Evolutionary conservation across 1,284 basidiomycete genomes (phyloP), one percentile per base, ranked within the genome.

Genomic region (Moesziomyces sp.): DNA sequence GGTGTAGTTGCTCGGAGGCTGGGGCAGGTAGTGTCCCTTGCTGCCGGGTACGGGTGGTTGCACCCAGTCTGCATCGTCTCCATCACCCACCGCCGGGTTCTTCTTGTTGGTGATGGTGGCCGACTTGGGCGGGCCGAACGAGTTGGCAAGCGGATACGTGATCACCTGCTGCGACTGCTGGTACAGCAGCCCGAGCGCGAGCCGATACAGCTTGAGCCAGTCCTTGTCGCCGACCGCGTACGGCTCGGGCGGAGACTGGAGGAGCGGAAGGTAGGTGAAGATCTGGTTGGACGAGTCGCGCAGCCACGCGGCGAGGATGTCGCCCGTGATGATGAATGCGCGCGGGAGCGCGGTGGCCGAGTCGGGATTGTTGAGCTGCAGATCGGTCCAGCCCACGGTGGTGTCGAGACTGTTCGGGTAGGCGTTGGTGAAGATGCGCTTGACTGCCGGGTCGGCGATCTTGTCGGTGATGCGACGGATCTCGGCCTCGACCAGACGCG

Each of bases 371-470:
- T 66, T 21, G 38, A 68, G 64, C 43, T 77, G 62, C 13, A 68
- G 50, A 62, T 78, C 76, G 0, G 61, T 67, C 76, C 73, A 79
- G 21, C 43, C 67, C 10, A 79, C 65, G 10, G 77, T 78, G 2
- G 76, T 76, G 33, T 79, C 77, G 35, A 79, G 66, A 2, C 52
- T 70, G 58, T 74, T 75, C 5, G 74, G 74, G 30, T 71, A 77
- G 18, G 62, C 57, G 45, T 77, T 77, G 47, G 52, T 48, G 21
- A 67, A 77, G 63, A 77, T 66, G 1, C 75, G 50, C 42, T 57
- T 58, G 19, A 77, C 7, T 3, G 75, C 75, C 14, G 62, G 68
- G 47, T 77, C 75, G 5, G 56, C 11, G 61, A 77, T 76, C 33
- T 55, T 48, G 14, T 47, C 21, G 2, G 53, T 46, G 52, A 77